Percentiles rank a stretch among this genome's conserved stretches.
Conservation (phyloP, 163 green algal genomes). For the Scenedesmus sp. region DNA sequence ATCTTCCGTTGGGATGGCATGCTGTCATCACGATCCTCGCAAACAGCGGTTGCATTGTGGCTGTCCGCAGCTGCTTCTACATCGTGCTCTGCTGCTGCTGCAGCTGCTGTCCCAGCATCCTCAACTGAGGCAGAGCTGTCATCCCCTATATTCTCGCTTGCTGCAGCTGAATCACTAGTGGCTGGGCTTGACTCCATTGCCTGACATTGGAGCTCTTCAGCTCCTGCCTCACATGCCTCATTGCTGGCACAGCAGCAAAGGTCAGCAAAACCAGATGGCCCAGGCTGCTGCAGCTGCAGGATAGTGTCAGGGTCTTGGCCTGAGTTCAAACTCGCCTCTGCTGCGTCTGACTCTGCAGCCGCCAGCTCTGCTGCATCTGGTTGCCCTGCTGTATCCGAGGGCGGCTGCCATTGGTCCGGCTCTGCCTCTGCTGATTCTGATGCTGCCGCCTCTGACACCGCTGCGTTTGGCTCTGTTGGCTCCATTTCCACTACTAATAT, state of each 20-base stretch:
- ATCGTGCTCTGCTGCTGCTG: neutral
- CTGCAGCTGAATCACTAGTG: neutral
- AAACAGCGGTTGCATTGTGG: neutral
- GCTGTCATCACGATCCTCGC: neutral
- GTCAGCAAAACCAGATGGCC: neutral
- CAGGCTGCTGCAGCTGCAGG: neutral
- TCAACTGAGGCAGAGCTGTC: too few relatives aligned
- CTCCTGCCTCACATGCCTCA: neutral
- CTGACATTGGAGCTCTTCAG: neutral
- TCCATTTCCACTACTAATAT: too few relatives aligned
- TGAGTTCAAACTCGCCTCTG: neutral
- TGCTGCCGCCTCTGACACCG: neutral
- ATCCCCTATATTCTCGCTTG: neutral
- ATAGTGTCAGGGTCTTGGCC: neutral
- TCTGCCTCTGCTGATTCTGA: neutral
- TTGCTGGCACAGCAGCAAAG: neutral
- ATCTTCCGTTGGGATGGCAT: neutral
- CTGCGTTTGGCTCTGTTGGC: neutral
- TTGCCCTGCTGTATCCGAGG: neutral
- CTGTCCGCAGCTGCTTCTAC: neutral
- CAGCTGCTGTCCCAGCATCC: neutral
- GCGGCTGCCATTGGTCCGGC: too few relatives aligned
- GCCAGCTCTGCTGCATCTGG: neutral
- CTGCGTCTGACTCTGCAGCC: neutral
- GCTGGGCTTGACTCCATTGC: neutral